A percentile compares a stretch with the other conserved stretches of the same genome.
phyloP scores from a whole-genome alignment of 2,329 filamentous ascomycete genomes.

The Botrytis sinoallii region DNA sequence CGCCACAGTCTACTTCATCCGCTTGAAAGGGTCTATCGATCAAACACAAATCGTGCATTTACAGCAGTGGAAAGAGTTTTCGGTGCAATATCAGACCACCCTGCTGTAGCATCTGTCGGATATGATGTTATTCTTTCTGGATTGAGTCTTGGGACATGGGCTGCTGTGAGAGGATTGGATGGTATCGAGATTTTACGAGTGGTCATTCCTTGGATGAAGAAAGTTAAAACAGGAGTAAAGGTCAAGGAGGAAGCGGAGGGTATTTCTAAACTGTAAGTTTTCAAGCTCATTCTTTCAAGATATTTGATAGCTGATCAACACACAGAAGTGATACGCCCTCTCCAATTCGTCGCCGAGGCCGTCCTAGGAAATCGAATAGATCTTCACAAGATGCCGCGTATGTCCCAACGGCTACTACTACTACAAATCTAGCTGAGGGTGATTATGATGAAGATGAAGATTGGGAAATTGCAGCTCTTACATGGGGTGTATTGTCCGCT shows the following conservation, averaged over 20 bases:
- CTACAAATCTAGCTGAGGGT: constrained; percentile 38
- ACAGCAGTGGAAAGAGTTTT: constrained; percentile 47
- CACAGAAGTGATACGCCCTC: constrained; percentile 9
- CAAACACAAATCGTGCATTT: constrained; percentile 45
- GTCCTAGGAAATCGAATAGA: constrained; percentile 9
- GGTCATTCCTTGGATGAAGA: constrained; percentile 37
- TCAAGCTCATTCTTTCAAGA: too few species aligned
- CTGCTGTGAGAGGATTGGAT: constrained; percentile 52
- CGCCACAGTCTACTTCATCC: constrained; percentile 47
- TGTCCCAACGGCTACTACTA: constrained; percentile 35
- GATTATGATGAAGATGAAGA: constrained; percentile 44
- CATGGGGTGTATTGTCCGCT: constrained; percentile 46
- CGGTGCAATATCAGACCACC: constrained; percentile 53
- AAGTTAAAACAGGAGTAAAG: background rate
- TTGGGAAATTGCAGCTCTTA: constrained; percentile 47
- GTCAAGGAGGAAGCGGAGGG: background rate
- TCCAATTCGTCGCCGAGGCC: constrained; percentile 18
- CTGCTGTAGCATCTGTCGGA: constrained; percentile 53
- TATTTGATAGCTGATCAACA: background rate
- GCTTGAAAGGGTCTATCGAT: constrained; percentile 46
- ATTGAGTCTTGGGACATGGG: constrained; percentile 54
- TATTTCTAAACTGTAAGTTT: background rate
- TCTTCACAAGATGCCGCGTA: constrained; percentile 40
- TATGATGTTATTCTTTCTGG: constrained; percentile 57
- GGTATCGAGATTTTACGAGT: constrained; percentile 48